Percentiles rank a stretch among this genome's conserved stretches.
Evolutionary conservation across 192 early-diverging fungal species (phyloP).

Genomic region (Backusella tuberculispora): DNA sequence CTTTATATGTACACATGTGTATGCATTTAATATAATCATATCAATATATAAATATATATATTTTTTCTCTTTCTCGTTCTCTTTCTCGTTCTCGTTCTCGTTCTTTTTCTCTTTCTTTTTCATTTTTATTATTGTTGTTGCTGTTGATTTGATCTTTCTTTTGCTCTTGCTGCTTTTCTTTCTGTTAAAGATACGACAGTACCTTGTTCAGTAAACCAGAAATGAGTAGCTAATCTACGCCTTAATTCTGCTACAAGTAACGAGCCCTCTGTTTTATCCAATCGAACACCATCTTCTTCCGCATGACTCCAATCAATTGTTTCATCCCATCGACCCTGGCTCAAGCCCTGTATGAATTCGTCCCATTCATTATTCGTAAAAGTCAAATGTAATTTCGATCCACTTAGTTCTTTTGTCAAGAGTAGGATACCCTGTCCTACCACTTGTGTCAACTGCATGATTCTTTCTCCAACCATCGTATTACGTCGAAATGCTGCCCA

Average conservation of each 20-base stretch:
- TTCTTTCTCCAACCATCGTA: slow-evolving; percentile 43
- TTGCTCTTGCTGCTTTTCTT: not conserved
- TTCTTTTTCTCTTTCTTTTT: too few species aligned
- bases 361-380: slow-evolving; percentile 50
- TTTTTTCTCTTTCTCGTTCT: too few species aligned
- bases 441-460: slow-evolving; percentile 40
- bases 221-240: slow-evolving; percentile 22
- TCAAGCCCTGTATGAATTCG: slow-evolving; percentile 38
- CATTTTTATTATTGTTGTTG: not conserved
- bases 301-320: slow-evolving; percentile 23
- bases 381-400: slow-evolving; percentile 48
- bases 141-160: not conserved
- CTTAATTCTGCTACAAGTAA: slow-evolving; percentile 27
- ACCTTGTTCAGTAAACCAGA: slow-evolving; percentile 29
- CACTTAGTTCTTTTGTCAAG: slow-evolving; percentile 55
- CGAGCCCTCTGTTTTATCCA: slow-evolving; percentile 9
- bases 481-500: slow-evolving; percentile 48
- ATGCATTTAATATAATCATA: not conserved
- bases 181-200: not conserved
- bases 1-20: not conserved
- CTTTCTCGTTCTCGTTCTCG: too few species aligned
- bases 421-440: slow-evolving; percentile 50
- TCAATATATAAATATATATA: not conserved
- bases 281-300: not conserved
- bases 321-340: slow-evolving; percentile 29